Evolutionary conservation across 1,139 yeast species (phyloP).

Genomic region (Protomyces pachydermus): DNA sequence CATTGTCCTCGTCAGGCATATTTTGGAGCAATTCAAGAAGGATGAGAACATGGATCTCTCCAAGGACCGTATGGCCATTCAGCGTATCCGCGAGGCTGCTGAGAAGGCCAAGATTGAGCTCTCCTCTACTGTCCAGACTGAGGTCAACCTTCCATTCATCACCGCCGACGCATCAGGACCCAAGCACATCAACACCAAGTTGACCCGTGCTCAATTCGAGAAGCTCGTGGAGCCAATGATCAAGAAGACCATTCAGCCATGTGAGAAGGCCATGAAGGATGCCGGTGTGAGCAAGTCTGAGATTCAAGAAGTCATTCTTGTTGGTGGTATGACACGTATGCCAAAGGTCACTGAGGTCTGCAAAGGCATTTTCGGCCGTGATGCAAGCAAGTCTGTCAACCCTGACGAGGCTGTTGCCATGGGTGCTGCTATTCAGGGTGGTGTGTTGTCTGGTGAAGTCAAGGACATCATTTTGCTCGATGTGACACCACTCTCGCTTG

Average conservation of each 20-base stretch:
- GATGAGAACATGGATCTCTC: slow-evolving; percentile 84
- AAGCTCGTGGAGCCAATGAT: slow-evolving; percentile 81
- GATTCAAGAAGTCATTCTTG: slow-evolving; percentile 90
- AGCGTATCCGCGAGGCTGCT: slow-evolving; percentile 99
- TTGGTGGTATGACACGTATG: slow-evolving; percentile 99
- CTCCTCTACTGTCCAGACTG: slow-evolving; percentile 89
- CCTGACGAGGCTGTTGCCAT: slow-evolving; percentile 99
- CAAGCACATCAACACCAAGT: slow-evolving; percentile 92
- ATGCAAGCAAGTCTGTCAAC: slow-evolving; percentile 97
- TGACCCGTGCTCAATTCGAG: slow-evolving; percentile 91
- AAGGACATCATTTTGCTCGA: slow-evolving; percentile 90
- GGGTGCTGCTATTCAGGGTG: slow-evolving; percentile 99
- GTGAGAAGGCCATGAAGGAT: slow-evolving; percentile 96
- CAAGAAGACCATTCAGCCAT: slow-evolving; percentile 93
- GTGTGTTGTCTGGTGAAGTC: slow-evolving; percentile 96
- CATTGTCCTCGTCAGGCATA: slow-evolving; percentile 78
- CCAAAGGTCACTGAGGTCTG: slow-evolving; percentile 98
- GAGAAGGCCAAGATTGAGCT: slow-evolving; percentile 99
- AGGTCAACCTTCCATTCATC: slow-evolving; percentile 93
- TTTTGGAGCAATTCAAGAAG: slow-evolving; percentile 87
- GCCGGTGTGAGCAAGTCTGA: slow-evolving; percentile 82
- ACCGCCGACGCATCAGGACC: slow-evolving; percentile 95
- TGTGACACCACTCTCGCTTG: slow-evolving; percentile 94
- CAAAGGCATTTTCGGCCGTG: slow-evolving; percentile 84
- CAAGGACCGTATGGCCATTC: slow-evolving; percentile 97